These are phyloP conservation scores for Cyclotella baltica DNA, from an alignment of 108 stramenopile genomes.

Conservation along the genomic window DNA sequence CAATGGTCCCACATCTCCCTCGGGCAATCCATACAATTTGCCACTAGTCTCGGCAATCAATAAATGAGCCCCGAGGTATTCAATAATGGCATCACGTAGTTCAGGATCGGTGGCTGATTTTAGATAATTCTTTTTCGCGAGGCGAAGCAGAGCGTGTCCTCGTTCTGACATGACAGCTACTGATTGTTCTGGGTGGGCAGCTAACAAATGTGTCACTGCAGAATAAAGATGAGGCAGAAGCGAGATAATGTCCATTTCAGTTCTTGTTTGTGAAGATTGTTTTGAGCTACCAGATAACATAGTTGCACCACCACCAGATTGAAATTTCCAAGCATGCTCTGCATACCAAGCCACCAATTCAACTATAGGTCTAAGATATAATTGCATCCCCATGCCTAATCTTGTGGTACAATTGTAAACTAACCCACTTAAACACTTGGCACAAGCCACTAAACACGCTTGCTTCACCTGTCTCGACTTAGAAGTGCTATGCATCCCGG, in stretches of 20 bases:
- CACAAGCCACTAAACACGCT: conserved; percentile 26
- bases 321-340: conserved; percentile 34
- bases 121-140: conserved; percentile 55
- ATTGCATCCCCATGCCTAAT: conserved; percentile 68
- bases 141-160: conserved; percentile 58
- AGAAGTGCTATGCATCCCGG: conserved; percentile 18
- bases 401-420: conserved; percentile 39
- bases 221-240: conserved; percentile 54
- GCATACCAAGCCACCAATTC: conserved; percentile 63
- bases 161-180: conserved; percentile 35
- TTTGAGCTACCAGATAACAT: conserved; percentile 15
- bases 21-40: conserved; percentile 37
- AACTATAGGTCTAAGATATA: conserved; percentile 57
- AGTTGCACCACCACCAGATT: conserved; percentile 14
- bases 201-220: conserved; percentile 44
- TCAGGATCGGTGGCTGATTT: conserved; percentile 21
- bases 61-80: conserved; percentile 68
- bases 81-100: conserved; percentile 60
- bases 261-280: conserved; percentile 13
- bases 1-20: conserved; percentile 50
- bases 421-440: conserved; percentile 41
- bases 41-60: conserved; percentile 62
- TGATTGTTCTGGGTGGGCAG: conserved; percentile 56
- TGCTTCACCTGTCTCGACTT: conserved; percentile 3
- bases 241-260: conserved; percentile 34